Evolutionary conservation across 2,329 filamentous ascomycete species (phyloP).

Genomic region (Tolypocladium paradoxum): DNA sequence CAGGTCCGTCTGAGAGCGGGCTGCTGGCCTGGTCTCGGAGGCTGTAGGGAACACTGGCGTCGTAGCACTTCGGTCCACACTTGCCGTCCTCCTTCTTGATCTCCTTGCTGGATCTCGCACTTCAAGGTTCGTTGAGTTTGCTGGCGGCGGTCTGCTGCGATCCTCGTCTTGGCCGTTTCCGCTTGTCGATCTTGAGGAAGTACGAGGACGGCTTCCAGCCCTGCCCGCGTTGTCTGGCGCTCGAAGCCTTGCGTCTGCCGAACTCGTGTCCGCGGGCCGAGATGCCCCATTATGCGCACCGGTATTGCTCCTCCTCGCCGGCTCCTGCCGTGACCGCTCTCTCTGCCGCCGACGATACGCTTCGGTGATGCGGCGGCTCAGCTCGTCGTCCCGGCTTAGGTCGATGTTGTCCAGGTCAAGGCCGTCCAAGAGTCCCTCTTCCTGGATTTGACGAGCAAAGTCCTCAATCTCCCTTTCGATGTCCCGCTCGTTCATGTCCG

Average conservation of each 20-base stretch:
- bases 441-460: conserved; percentile 78
- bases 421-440: conserved; percentile 78
- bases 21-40: conserved; percentile 36
- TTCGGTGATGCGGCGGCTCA: conserved; percentile 83
- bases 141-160: conserved; percentile 38
- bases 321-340: conserved; percentile 42
- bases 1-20: conserved; percentile 58
- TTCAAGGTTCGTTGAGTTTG: conserved; percentile 18
- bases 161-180: conserved; percentile 32
- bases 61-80: conserved; percentile 44
- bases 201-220: conserved; percentile 23
- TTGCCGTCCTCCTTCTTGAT: conserved; percentile 39
- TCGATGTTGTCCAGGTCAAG: conserved; percentile 84
- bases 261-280: conserved; percentile 14
- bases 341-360: conserved; percentile 71
- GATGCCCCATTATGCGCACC: conserved; percentile 22
- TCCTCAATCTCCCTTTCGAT: conserved; percentile 85
- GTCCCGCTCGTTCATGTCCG: conserved; percentile 64
- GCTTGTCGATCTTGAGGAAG: conserved; percentile 36
- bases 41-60: conserved; percentile 31
- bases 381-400: conserved; percentile 72
- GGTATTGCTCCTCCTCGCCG: conserved; percentile 32
- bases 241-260: conserved; percentile 16
- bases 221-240: conserved; percentile 13
- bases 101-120: conserved; percentile 18